Conservation (phyloP, 2,329 filamentous ascomycete species). For the Ophiocordyceps polyrhachis-furcata region DNA sequence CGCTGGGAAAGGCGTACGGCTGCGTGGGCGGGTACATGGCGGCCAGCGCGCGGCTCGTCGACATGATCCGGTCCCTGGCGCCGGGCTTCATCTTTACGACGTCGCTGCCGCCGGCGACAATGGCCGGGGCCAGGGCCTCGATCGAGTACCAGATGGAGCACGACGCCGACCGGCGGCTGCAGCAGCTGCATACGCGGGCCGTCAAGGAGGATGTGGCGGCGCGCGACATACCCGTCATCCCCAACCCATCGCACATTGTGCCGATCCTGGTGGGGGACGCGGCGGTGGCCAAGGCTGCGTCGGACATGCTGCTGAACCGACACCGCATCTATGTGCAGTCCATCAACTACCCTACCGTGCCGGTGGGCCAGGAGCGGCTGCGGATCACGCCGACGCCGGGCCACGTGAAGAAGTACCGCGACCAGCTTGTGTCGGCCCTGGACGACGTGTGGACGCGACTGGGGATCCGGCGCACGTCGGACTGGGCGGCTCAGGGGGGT, state of each 20-base stretch:
- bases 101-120: conserved; percentile 83
- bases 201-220: conserved; percentile 70
- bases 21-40: conserved; percentile 97
- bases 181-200: conserved; percentile 89
- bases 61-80: conserved; percentile 83
- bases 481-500: conserved; percentile 80
- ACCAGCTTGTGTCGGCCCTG: conserved; percentile 67
- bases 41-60: conserved; percentile 68
- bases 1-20: conserved; percentile 91
- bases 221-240: conserved; percentile 85
- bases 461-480: conserved; percentile 76
- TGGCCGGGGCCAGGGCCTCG: conserved; percentile 80
- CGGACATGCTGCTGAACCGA: conserved; percentile 75
- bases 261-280: conserved; percentile 89
- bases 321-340: conserved; percentile 95
- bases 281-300: conserved; percentile 77
- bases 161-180: conserved; percentile 70
- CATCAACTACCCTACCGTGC: conserved; percentile 98
- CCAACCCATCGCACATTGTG: conserved; percentile 92
- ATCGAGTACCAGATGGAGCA: conserved; percentile 88
- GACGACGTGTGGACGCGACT: conserved; percentile 80
- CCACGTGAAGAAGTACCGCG: conserved; percentile 67
- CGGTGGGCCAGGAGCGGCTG: conserved; percentile 90
- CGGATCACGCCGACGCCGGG: conserved; percentile 92
- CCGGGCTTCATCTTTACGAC: conserved; percentile 99